phyloP scores from a whole-genome alignment of 169 alveolate species.

The Perkinsus chesapeaki region DNA sequence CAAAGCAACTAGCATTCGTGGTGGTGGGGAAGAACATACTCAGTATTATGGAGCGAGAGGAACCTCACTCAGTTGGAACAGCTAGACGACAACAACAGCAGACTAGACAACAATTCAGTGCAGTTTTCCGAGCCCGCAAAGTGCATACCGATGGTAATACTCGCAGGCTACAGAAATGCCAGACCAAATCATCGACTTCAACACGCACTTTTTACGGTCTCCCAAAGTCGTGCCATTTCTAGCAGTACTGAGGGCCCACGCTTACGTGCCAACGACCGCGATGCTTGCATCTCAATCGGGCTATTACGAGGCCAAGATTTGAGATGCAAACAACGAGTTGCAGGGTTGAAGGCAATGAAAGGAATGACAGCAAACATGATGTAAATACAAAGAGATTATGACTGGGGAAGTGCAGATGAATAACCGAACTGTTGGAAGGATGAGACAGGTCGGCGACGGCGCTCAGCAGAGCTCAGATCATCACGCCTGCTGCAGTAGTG shows the following conservation, averaged over 20 bases:
- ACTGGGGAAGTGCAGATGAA: background rate
- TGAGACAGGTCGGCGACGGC: background rate
- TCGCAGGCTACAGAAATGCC: background rate
- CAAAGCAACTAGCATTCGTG: too few relatives aligned
- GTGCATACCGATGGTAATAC: background rate
- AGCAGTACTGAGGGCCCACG: slow-evolving; percentile 1
- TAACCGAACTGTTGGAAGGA: background rate
- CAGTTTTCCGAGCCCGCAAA: too few relatives aligned
- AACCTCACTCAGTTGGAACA: too few relatives aligned
- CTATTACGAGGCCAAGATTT: background rate
- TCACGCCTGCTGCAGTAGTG: too few relatives aligned
- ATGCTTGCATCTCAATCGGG: background rate
- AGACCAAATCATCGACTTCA: background rate
- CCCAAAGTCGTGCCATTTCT: background rate
- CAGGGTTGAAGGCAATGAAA: background rate
- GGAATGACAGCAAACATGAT: background rate
- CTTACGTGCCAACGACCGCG: slow-evolving; percentile 5
- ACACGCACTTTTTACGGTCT: background rate
- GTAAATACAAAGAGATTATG: background rate
- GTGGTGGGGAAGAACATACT: too few relatives aligned
- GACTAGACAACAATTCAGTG: too few relatives aligned
- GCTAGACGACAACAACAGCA: too few relatives aligned
- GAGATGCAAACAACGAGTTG: background rate
- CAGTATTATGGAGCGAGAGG: too few relatives aligned
- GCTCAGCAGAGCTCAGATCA: background rate